Conservation (phyloP, 2,329 filamentous ascomycete species). For the Aspergillus sp. region DNA sequence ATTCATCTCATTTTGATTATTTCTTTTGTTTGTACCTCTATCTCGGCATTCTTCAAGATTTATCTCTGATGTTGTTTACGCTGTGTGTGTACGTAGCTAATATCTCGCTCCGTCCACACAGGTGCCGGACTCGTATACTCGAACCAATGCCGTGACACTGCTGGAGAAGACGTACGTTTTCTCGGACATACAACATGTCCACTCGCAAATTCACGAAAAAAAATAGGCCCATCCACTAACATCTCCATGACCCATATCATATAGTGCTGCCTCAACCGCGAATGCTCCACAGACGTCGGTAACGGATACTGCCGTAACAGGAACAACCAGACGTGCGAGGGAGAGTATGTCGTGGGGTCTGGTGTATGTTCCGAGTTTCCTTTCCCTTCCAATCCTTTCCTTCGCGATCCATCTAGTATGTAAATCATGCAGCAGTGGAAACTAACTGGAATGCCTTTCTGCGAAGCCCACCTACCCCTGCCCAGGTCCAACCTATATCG, state of each 20-base stretch:
- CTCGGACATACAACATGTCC: neutral
- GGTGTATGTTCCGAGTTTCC: conserved; percentile 5
- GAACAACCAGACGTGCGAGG: conserved; percentile 20
- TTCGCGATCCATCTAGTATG: no score
- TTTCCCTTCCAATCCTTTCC: neutral
- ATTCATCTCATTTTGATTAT: neutral
- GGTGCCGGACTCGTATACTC: conserved; percentile 16
- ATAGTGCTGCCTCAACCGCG: conserved; percentile 18
- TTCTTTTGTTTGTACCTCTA: neutral
- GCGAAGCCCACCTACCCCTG: conserved; percentile 12
- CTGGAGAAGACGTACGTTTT: neutral
- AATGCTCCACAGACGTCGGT: conserved; percentile 10
- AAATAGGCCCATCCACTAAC: neutral
- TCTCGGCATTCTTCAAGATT: neutral
- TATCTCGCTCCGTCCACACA: neutral
- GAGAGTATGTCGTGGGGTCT: conserved; percentile 13
- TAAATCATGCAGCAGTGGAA: no score
- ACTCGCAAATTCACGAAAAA: neutral
- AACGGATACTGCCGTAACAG: conserved; percentile 14
- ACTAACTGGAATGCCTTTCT: neutral
- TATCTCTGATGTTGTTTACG: neutral
- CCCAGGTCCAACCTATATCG: conserved; percentile 12
- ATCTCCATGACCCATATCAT: neutral
- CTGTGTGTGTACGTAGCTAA: neutral
- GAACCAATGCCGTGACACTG: conserved; percentile 13